Evolutionary conservation across 345 rosid species (phyloP), one percentile per base, ranked within the genome.

Genomic region (Euphorbia peplus): DNA sequence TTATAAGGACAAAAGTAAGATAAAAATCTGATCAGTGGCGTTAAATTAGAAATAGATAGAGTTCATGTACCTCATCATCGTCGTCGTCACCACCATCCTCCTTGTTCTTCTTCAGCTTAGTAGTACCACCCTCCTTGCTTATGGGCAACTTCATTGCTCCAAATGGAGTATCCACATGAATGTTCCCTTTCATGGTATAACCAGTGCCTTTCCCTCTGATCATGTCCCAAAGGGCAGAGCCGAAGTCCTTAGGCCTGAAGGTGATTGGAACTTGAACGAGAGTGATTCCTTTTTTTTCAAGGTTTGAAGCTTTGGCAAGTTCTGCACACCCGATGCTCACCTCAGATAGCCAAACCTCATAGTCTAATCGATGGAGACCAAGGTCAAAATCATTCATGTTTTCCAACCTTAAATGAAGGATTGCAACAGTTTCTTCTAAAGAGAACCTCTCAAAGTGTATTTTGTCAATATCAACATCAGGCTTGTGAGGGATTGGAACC

Each of bases 221-320:
- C 96, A 95, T 86, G 79, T 95, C 99, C 99, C 99, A 95, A 18
- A 95, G 85, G 0, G 98, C 95, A 10, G 98, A 91, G 64, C 99
- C 99, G 72, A 88, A 88, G 55, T 95, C 99, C 84, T 92, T 95
- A 24, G 99, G 99, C 81, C 82, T 81, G 72, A 95, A 95, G 54
- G 92, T 83, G 70, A 95, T 82, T 0, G 98, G 99, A 53, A 95
- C 67, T 5, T 90, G 88, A n/a, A 95, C 50, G 57, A 60, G 48
- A 25, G 73, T 79, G 5, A 86, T 80, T 44, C 93, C 99, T 12
- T 90, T 88, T 76, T 95, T 95, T 0, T 72, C 92, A 30, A 95
- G 70, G 73, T 76, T 95, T 4, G 88, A 47, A 18, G 93, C 83
- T 51, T 88, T 76, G 10, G 81, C 3, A 37, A 92, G 81, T 65